Evolutionary conservation across 768 basidiomycete species (phyloP).

Genomic region (Russula emetica): DNA sequence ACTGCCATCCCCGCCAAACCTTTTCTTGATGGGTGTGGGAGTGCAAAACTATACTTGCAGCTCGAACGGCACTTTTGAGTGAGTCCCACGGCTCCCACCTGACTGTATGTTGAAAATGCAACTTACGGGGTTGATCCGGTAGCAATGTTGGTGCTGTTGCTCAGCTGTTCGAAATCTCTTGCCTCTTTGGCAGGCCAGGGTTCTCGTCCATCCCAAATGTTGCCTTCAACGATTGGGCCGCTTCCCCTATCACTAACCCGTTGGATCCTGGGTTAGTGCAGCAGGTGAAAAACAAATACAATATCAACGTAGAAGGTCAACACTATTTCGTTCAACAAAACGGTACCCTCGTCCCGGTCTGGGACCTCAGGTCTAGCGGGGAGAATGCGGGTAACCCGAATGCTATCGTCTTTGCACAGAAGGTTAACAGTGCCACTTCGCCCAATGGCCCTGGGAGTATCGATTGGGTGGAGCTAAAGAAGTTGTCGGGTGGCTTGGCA

Average conservation of each 20-base stretch:
- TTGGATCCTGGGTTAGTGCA: too few relatives aligned
- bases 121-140: not conserved
- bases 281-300: too few relatives aligned
- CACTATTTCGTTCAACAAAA: constrained; percentile 17
- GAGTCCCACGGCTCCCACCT: not conserved
- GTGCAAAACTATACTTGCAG: constrained; percentile 17
- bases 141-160: constrained; percentile 24
- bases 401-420: constrained; percentile 13
- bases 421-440: constrained; percentile 5
- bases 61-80: constrained; percentile 8
- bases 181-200: not conserved
- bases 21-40: constrained; percentile 1
- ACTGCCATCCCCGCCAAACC: not conserved
- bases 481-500: constrained; percentile 3
- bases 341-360: constrained; percentile 8
- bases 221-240: constrained; percentile 9
- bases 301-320: constrained; percentile 2
- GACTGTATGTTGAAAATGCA: not conserved
- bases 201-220: constrained; percentile 10
- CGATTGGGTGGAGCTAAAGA: constrained; percentile 22
- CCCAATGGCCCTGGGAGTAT: constrained; percentile 2
- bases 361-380: constrained; percentile 20
- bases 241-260: not conserved
- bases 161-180: constrained; percentile 22
- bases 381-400: not conserved